These are phyloP conservation scores for Skeletonema marinoi DNA, from an alignment of 108 stramenopile genomes.

Conservation along the genomic window DNA sequence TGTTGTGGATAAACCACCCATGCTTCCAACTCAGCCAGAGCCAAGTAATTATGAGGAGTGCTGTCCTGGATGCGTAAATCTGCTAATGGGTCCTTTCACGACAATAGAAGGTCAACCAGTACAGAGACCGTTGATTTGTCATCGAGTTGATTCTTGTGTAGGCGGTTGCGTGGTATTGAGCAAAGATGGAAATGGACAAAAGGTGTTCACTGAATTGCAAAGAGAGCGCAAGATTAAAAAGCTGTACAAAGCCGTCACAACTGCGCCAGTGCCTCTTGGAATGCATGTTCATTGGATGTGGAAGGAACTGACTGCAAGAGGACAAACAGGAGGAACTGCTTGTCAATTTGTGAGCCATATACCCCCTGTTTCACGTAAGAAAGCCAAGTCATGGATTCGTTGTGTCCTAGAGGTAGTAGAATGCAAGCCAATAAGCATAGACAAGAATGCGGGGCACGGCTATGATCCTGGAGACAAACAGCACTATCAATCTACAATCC, in stretches of 20 bases:
- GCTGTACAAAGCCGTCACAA: slow-evolving; percentile 84
- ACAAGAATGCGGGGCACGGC: slow-evolving; percentile 36
- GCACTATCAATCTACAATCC: slow-evolving; percentile 85
- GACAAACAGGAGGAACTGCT: slow-evolving; percentile 75
- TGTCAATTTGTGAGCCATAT: slow-evolving; percentile 81
- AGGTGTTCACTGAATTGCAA: slow-evolving; percentile 78
- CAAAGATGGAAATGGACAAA: slow-evolving; percentile 86
- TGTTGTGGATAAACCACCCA: slow-evolving; percentile 90
- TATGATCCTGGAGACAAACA: slow-evolving; percentile 74
- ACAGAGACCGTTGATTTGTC: slow-evolving; percentile 73
- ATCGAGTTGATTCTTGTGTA: slow-evolving; percentile 87
- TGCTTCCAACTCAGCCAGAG: slow-evolving; percentile 90
- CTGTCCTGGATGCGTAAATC: slow-evolving; percentile 82
- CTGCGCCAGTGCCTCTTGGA: slow-evolving; percentile 77
- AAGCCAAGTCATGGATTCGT: slow-evolving; percentile 83
- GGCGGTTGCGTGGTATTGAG: slow-evolving; percentile 89
- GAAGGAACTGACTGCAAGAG: slow-evolving; percentile 62
- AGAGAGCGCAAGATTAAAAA: slow-evolving; percentile 84
- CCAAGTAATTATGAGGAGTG: slow-evolving; percentile 86
- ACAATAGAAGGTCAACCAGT: slow-evolving; percentile 69
- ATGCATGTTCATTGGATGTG: slow-evolving; percentile 94
- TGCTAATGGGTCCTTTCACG: slow-evolving; percentile 73
- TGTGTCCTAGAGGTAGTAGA: slow-evolving; percentile 86
- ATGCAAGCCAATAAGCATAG: slow-evolving; percentile 74
- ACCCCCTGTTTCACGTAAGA: slow-evolving; percentile 70